phyloP scores from a whole-genome alignment of 805 yeast genomes.

The Saturnispora gosingensis region DNA sequence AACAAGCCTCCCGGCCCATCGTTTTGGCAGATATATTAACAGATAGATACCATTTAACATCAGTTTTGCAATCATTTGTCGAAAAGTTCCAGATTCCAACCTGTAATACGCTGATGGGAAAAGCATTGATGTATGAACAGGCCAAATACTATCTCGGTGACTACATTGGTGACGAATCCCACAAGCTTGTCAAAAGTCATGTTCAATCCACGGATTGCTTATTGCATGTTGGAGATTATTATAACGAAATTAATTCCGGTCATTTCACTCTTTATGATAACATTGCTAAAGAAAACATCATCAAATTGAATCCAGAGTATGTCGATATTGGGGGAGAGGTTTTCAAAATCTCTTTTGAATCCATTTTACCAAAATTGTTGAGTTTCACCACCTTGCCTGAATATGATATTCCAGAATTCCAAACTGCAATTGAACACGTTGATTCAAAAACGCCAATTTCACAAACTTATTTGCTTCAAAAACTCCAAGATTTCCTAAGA shows the following conservation, averaged over 20 bases:
- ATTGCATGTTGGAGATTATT: conserved; percentile 58
- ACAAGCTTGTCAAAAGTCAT: conserved; percentile 36
- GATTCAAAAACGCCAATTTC: conserved; percentile 32
- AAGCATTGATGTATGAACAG: conserved; percentile 67
- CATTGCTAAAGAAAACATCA: conserved; percentile 33
- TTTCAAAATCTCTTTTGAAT: conserved; percentile 38
- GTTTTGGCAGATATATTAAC: conserved; percentile 64
- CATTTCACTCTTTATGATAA: conserved; percentile 40
- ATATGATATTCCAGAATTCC: conserved; percentile 8
- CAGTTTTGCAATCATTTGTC: conserved; percentile 40
- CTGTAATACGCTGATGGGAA: conserved; percentile 59
- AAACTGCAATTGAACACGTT: conserved; percentile 15
- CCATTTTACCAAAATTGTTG: conserved; percentile 37
- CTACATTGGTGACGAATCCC: conserved; percentile 55
- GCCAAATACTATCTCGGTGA: conserved; percentile 56
- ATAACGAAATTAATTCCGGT: conserved; percentile 64
- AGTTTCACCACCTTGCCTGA: conserved; percentile 10
- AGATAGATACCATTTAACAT: conserved; percentile 46
- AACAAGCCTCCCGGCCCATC: conserved; percentile 48
- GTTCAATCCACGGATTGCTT: conserved; percentile 57
- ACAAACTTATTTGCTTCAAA: conserved; percentile 36
- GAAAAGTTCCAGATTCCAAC: conserved; percentile 42
- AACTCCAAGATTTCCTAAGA: conserved; percentile 27
- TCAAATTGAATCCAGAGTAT: conserved; percentile 46
- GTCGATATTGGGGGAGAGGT: conserved; percentile 36